phyloP scores from a whole-genome alignment of 2,329 filamentous ascomycete species.

The Penicillium aurantiogriseum region DNA sequence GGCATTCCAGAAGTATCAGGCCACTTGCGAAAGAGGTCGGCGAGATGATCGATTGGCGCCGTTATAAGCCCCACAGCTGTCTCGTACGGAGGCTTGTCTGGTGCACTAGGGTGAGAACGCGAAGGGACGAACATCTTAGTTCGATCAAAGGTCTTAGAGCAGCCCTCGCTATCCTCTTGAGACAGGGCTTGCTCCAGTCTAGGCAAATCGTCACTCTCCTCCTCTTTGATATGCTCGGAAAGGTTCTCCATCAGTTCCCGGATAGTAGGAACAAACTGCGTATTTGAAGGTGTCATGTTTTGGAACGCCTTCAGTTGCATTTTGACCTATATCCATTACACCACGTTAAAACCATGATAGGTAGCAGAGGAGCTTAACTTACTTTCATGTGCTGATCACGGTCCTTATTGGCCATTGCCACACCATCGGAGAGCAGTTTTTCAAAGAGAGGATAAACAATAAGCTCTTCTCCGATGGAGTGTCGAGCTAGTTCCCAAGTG shows the following conservation, averaged over 20 bases:
- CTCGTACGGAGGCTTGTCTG: slow-evolving; percentile 56
- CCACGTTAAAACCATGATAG: not conserved
- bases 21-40: slow-evolving; percentile 54
- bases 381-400: slow-evolving; percentile 44
- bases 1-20: slow-evolving; percentile 28
- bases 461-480: slow-evolving; percentile 51
- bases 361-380: not conserved
- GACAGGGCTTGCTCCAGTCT: slow-evolving; percentile 46
- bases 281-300: slow-evolving; percentile 38
- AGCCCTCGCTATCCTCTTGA: slow-evolving; percentile 28
- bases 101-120: slow-evolving; percentile 50
- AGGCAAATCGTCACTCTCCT: slow-evolving; percentile 51
- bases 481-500: slow-evolving; percentile 51
- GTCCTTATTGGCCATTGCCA: slow-evolving; percentile 47
- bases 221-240: slow-evolving; percentile 49
- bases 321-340: slow-evolving; percentile 45
- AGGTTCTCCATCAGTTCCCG: slow-evolving; percentile 45
- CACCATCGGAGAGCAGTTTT: slow-evolving; percentile 45
- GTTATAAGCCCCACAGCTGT: slow-evolving; percentile 53
- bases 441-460: slow-evolving; percentile 55
- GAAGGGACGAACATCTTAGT: slow-evolving; percentile 56
- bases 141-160: slow-evolving; percentile 47
- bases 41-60: slow-evolving; percentile 57
- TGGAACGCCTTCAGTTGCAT: slow-evolving; percentile 51
- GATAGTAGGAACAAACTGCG: slow-evolving; percentile 44